A percentile compares a stretch with the other conserved stretches of the same genome.
These are phyloP conservation scores for Lindgomyces ingoldianus DNA, from an alignment of 495 filamentous ascomycete species.

Conservation along the genomic window DNA sequence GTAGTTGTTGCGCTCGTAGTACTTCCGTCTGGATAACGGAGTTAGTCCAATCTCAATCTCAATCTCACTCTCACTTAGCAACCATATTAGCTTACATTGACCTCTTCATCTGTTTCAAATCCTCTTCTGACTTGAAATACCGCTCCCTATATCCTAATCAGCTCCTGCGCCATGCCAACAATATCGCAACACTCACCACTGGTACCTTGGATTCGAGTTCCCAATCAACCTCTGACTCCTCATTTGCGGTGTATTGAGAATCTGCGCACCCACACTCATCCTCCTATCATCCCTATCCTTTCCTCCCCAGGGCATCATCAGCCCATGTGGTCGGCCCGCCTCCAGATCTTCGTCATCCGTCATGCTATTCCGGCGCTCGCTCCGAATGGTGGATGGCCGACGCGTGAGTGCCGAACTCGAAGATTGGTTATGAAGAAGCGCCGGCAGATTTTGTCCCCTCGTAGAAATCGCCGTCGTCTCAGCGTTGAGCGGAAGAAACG, in stretches of 20 bases:
- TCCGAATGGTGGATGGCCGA: slow-evolving; percentile 20
- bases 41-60: slow-evolving; percentile 11
- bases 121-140: slow-evolving; percentile 70
- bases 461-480: slow-evolving; percentile 35
- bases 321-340: slow-evolving; percentile 2
- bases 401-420: slow-evolving; percentile 1
- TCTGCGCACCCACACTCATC: slow-evolving; percentile 43
- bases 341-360: slow-evolving; percentile 31
- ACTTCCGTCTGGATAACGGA: slow-evolving; percentile 57
- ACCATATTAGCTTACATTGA: slow-evolving; percentile 61
- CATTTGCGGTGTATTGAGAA: slow-evolving; percentile 70
- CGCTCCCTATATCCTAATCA: slow-evolving; percentile 49
- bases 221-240: slow-evolving; percentile 76
- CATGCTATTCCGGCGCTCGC: slow-evolving; percentile 25
- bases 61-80: background rate
- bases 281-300: slow-evolving; percentile 35
- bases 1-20: slow-evolving; percentile 81
- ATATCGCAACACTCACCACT: slow-evolving; percentile 48
- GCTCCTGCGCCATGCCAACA: background rate
- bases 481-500: slow-evolving; percentile 43
- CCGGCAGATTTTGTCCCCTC: slow-evolving; percentile 43
- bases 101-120: slow-evolving; percentile 66
- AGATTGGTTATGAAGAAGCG: slow-evolving; percentile 20
- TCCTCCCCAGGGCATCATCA: slow-evolving; percentile 20
- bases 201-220: slow-evolving; percentile 71